phyloP scores from a whole-genome alignment of 345 rosid genomes.

The Chamaenerion angustifolium region DNA sequence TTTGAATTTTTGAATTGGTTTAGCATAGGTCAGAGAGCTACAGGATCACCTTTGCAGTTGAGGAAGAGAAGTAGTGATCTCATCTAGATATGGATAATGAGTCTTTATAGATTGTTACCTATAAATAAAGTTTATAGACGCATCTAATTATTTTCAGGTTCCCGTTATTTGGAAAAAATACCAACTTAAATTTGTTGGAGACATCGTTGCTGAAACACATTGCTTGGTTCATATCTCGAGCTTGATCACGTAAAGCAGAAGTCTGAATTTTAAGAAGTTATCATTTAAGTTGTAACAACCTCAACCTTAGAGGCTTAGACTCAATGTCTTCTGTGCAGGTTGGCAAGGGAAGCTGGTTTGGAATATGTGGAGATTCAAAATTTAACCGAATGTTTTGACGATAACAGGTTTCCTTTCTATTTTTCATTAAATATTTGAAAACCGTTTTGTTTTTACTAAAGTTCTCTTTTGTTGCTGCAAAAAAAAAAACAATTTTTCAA shows the following conservation, averaged over 20 bases:
- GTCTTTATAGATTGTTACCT: neutral
- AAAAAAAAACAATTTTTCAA: conserved; percentile 49
- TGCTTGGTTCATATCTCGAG: conserved; percentile 98
- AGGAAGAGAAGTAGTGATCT: conserved; percentile 74
- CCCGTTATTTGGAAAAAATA: conserved; percentile 88
- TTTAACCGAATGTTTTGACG: conserved; percentile 83
- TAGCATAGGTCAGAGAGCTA: conserved; percentile 71
- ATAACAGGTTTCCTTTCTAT: conserved; percentile 45
- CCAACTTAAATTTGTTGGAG: conserved; percentile 84
- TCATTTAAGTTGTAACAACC: too few species aligned
- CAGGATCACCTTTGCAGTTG: conserved; percentile 82
- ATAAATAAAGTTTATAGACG: neutral
- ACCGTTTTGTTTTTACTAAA: neutral
- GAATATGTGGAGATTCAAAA: conserved; percentile 94
- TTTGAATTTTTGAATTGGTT: too few species aligned
- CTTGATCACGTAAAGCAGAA: conserved; percentile 51
- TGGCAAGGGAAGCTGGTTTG: conserved; percentile 94
- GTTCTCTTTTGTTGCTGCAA: conserved; percentile 10
- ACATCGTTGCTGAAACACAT: conserved; percentile 54
- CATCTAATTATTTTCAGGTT: conserved; percentile 37
- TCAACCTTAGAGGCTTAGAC: too few species aligned
- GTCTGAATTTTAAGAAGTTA: too few species aligned
- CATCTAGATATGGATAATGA: neutral
- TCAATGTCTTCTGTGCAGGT: conserved; percentile 22
- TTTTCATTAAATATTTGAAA: neutral